These are phyloP conservation scores for Lasiosphaeris hirsuta DNA, from an alignment of 495 filamentous ascomycete genomes.

Conservation along the genomic window DNA sequence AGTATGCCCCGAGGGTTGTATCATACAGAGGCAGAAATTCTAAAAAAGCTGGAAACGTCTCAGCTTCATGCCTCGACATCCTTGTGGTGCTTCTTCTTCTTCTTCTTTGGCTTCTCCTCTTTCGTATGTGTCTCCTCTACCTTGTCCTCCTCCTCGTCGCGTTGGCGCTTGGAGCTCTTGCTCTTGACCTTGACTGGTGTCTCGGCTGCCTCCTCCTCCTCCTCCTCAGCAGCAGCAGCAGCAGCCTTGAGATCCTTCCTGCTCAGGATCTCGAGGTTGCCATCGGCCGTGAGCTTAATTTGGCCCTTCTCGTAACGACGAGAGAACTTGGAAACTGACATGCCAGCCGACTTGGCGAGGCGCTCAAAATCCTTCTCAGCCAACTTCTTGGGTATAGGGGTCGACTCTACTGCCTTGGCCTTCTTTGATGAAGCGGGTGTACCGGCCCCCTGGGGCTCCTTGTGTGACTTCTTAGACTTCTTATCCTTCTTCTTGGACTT, in stretches of 20 bases:
- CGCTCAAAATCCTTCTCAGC: slow-evolving; percentile 51
- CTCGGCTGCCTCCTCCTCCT: slow-evolving; percentile 46
- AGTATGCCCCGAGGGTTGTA: slow-evolving; percentile 31
- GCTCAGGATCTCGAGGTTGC: slow-evolving; percentile 55
- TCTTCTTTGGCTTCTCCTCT: slow-evolving; percentile 41
- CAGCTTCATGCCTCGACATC: slow-evolving; percentile 21
- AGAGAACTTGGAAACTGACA: slow-evolving; percentile 63
- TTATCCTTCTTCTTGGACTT: slow-evolving; percentile 28
- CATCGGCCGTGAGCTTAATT: slow-evolving; percentile 56
- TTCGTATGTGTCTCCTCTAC: slow-evolving; percentile 30
- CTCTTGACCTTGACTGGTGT: slow-evolving; percentile 33
- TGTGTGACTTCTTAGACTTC: slow-evolving; percentile 40
- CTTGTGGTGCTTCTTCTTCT: slow-evolving; percentile 49
- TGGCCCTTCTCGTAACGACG: slow-evolving; percentile 62
- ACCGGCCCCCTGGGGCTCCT: slow-evolving; percentile 14
- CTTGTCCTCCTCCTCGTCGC: slow-evolving; percentile 25
- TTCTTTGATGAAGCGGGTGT: neutral
- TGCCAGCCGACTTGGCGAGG: slow-evolving; percentile 56
- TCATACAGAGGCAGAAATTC: slow-evolving; percentile 31
- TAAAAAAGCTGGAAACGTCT: slow-evolving; percentile 15
- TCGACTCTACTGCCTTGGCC: slow-evolving; percentile 24
- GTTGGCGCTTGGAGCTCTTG: slow-evolving; percentile 46
- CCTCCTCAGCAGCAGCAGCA: too few relatives aligned
- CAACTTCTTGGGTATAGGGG: slow-evolving; percentile 33
- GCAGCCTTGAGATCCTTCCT: slow-evolving; percentile 66